A percentile compares a stretch with the other conserved stretches of the same genome.
Conservation (phyloP, 495 filamentous ascomycete species). For the Ascodesmis nigricans region DNA sequence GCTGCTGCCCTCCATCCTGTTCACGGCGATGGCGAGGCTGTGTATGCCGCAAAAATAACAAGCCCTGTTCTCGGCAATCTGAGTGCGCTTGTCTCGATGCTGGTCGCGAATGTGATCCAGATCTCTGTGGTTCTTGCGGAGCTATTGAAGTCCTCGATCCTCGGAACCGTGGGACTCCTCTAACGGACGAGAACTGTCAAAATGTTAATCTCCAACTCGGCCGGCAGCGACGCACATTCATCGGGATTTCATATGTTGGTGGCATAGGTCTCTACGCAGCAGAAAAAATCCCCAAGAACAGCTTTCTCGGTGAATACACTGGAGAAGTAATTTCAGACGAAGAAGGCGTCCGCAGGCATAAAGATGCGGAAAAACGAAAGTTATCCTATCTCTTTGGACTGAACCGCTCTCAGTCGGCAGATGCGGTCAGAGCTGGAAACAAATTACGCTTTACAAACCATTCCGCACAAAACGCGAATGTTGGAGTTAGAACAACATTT, state of each 20-base stretch:
- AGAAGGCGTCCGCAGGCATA: slow-evolving; percentile 42
- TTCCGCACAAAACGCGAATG: slow-evolving; percentile 29
- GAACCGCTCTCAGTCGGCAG: slow-evolving; percentile 29
- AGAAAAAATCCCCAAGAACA: slow-evolving; percentile 35
- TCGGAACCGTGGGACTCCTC: slow-evolving; percentile 29
- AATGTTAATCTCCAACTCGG: slow-evolving; percentile 42
- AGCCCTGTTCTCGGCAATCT: slow-evolving; percentile 29
- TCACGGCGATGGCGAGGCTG: slow-evolving; percentile 44
- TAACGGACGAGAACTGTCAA: slow-evolving; percentile 30
- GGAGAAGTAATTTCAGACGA: slow-evolving; percentile 44
- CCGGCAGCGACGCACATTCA: slow-evolving; percentile 33
- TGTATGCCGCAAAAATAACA: slow-evolving; percentile 31
- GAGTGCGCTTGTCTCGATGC: slow-evolving; percentile 37
- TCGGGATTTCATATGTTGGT: slow-evolving; percentile 38
- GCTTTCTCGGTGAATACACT: slow-evolving; percentile 49
- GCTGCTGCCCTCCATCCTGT: slow-evolving; percentile 37
- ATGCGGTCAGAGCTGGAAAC: slow-evolving; percentile 28
- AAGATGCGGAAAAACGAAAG: slow-evolving; percentile 37
- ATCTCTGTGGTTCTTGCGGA: slow-evolving; percentile 43
- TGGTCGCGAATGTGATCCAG: slow-evolving; percentile 50
- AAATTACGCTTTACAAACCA: slow-evolving; percentile 50
- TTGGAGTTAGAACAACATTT: slow-evolving; percentile 35
- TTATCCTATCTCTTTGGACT: slow-evolving; percentile 46
- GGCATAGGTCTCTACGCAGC: slow-evolving; percentile 46
- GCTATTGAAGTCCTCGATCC: slow-evolving; percentile 40